Evolutionary conservation across 2,329 filamentous ascomycete species (phyloP).

Genomic region (Fusarium sp.): DNA sequence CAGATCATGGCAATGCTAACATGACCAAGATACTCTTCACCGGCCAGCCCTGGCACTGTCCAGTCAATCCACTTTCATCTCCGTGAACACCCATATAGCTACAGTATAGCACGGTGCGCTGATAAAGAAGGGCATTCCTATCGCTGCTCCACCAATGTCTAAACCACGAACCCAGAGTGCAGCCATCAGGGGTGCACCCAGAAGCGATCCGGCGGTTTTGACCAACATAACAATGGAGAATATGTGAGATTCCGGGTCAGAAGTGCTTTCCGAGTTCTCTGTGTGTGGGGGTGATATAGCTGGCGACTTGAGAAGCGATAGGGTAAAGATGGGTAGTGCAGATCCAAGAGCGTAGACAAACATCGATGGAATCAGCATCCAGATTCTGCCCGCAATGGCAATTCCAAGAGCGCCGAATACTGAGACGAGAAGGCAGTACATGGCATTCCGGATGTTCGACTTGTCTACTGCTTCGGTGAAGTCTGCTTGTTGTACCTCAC

Average conservation of each 20-base stretch:
- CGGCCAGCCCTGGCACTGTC: neutral
- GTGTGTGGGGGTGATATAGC: conserved; percentile 48
- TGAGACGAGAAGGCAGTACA: conserved; percentile 39
- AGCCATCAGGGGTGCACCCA: conserved; percentile 63
- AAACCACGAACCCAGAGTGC: conserved; percentile 62
- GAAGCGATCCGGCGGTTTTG: conserved; percentile 61
- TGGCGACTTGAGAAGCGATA: conserved; percentile 62
- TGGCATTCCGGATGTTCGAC: conserved; percentile 38
- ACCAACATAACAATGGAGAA: conserved; percentile 67
- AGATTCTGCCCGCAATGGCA: conserved; percentile 55
- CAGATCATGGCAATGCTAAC: too few relatives aligned
- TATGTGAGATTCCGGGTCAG: conserved; percentile 56
- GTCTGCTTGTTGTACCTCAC: neutral
- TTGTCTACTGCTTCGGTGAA: conserved; percentile 14
- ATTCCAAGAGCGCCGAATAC: conserved; percentile 59
- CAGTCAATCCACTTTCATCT: conserved; percentile 18
- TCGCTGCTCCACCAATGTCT: conserved; percentile 49
- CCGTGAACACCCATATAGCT: conserved; percentile 36
- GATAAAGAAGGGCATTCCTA: conserved; percentile 47
- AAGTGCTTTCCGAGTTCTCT: conserved; percentile 1
- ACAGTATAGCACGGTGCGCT: conserved; percentile 42
- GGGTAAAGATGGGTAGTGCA: conserved; percentile 63
- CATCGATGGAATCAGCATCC: conserved; percentile 59
- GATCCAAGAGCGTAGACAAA: conserved; percentile 63
- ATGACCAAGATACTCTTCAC: too few relatives aligned